Percentiles rank a stretch among this genome's conserved stretches.
phyloP scores from a whole-genome alignment of 2,329 filamentous ascomycete species.

The Lachnellula willkommii region DNA sequence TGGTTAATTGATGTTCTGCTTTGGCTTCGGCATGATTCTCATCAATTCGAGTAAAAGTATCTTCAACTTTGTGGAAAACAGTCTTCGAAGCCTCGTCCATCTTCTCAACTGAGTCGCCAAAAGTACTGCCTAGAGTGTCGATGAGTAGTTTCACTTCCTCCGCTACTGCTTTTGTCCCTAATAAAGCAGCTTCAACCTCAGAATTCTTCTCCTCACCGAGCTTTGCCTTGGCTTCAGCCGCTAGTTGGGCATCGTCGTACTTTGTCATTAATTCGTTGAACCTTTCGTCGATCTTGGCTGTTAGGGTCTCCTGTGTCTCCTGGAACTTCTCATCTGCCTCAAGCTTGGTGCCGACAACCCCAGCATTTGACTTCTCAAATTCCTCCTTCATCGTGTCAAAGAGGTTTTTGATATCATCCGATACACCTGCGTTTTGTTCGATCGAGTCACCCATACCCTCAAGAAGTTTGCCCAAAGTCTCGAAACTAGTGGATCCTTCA shows the following conservation, averaged over 20 bases:
- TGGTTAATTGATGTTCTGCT: conserved; percentile 74
- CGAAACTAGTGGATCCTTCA: conserved; percentile 66
- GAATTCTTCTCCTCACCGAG: conserved; percentile 68
- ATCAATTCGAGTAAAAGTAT: conserved; percentile 69
- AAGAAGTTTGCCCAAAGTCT: conserved; percentile 65
- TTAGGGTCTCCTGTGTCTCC: conserved; percentile 48
- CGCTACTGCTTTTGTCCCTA: conserved; percentile 70
- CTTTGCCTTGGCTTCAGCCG: conserved; percentile 68
- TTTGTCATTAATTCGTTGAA: conserved; percentile 76
- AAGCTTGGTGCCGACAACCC: conserved; percentile 75
- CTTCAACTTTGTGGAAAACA: conserved; percentile 76
- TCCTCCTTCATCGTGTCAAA: conserved; percentile 73
- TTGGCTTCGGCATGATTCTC: conserved; percentile 69
- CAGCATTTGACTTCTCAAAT: conserved; percentile 78
- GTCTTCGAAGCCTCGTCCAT: conserved; percentile 83
- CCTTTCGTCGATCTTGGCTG: conserved; percentile 55
- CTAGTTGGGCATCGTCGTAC: conserved; percentile 77
- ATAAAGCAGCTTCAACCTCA: conserved; percentile 67
- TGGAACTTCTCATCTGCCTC: conserved; percentile 76
- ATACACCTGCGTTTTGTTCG: conserved; percentile 50
- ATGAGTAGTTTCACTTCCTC: conserved; percentile 85
- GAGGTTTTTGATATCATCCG: conserved; percentile 64
- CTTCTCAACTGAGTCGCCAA: conserved; percentile 79
- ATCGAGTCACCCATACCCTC: conserved; percentile 61
- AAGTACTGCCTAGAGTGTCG: conserved; percentile 74